Evolutionary conservation across 2,329 filamentous ascomycete genomes (phyloP), one percentile per base, ranked within the genome.

Genomic region (Madurella fahalii): DNA sequence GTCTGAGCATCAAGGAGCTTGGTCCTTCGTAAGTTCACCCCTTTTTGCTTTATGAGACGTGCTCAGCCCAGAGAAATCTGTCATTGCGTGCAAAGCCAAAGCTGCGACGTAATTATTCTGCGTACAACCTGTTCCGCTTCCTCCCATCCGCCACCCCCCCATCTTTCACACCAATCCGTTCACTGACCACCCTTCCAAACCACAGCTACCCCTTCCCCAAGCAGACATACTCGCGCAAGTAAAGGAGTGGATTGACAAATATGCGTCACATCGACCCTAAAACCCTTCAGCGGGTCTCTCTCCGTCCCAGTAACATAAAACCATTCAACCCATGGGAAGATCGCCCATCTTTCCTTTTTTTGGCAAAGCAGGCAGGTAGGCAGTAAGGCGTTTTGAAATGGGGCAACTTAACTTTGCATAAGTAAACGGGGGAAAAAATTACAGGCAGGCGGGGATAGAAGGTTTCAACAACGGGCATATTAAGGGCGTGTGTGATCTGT

Each of bases 1-100:
- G 87, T 68, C 79, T 96, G 67, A 94, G 91, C 80, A 93, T 99
- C 72, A 86, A 93, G 77, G 92, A 97, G 77, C 79, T 96, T 65
- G 94, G 94, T 66, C 92, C 93, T 75, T 94, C 91, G 87, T 97
- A 87, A 81, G 89, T 88, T 48, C 34, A 12, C 34, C 11, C 11
- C 13, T 11, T 54, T 45, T 41, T 54, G 47, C 34, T 48, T 18
- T 42, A 41, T 40, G 12, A 47, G 30, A 25, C 17, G 37, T 11
- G 5, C 20, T 25, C 32, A 34, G 16, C 45, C 15, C 20, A 34
- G 13, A 32, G 12, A 31, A 40, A 34, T 46, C 42, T 34, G 37
- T 47, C 32, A 40, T 52, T 31, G 34, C 18, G 25, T 25, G 25
- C 7, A 25, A 40, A 50, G 34, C 34, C 16, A 39, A 50, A 51